A percentile compares a stretch with the other conserved stretches of the same genome.
phyloP scores from a whole-genome alignment of 202 grass and related monocot species.

The Musa balbisiana region DNA sequence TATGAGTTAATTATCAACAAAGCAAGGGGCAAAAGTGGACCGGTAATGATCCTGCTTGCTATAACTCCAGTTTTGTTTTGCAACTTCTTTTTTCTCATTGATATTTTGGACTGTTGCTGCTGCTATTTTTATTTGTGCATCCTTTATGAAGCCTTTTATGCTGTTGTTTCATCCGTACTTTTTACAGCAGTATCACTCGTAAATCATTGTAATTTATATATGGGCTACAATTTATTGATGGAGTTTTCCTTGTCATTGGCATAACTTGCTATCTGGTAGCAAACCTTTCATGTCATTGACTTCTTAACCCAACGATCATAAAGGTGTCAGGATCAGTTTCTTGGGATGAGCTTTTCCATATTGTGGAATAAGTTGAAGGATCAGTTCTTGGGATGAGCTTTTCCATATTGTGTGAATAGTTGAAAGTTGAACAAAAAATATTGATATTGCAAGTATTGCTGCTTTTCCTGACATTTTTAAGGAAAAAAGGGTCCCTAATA shows the following conservation, averaged over 20 bases:
- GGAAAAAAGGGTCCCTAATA: not conserved
- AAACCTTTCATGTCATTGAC: too few species aligned
- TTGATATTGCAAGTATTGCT: not conserved
- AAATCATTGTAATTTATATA: not conserved
- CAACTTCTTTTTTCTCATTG: constrained; percentile 4
- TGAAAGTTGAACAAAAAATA: too few species aligned
- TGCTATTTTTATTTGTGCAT: not conserved
- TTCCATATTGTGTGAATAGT: too few species aligned
- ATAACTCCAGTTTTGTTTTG: not conserved
- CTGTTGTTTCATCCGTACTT: not conserved
- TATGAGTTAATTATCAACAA: constrained; percentile 99
- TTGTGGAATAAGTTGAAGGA: too few species aligned
- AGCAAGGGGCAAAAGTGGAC: constrained; percentile 99
- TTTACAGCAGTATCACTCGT: not conserved
- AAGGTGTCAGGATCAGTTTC: not conserved
- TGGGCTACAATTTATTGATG: not conserved
- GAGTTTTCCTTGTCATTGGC: too few species aligned
- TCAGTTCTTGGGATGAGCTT: too few species aligned
- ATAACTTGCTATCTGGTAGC: too few species aligned
- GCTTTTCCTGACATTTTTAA: not conserved
- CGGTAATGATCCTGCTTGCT: constrained; percentile 47
- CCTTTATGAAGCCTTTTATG: not conserved
- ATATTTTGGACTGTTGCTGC: constrained; percentile 6
- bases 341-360: too few species aligned
- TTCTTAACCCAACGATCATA: not conserved